Evolutionary conservation across 2,329 filamentous ascomycete genomes (phyloP), one percentile per base, ranked within the genome.

Genomic region (Taxawa tesnikishii): DNA sequence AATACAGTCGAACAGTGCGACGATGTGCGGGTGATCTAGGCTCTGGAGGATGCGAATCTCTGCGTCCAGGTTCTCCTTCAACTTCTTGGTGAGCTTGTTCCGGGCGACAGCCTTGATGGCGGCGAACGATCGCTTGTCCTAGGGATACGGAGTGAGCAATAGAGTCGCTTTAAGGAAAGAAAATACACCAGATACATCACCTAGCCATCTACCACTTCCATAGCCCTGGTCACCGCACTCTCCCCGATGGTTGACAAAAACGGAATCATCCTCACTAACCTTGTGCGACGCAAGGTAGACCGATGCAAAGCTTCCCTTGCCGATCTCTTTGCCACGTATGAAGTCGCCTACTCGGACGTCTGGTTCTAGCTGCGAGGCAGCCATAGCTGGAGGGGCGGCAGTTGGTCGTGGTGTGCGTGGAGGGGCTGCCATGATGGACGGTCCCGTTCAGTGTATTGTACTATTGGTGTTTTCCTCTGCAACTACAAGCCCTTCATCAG

Each of bases 71-170:
- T 96, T 98, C 42, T 94, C 87, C 54, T 88, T 92, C 34, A 98
- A 73, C 63, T 96, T 96, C 64, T 82, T 87, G 60, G 92, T 94
- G 15, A 98, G 70, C 51, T 90, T 88, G 44, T 70, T 72, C 45
- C 92, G 72, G 49, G 93, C 84, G 56, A 98, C 90, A 15, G 87
- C 93, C 60, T 98, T 98, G 72, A 98, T 84, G 39, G 90, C 90
- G 31, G 94, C 90, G 38, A 81, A 77, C 42, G 80, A 79, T 47
- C 79, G 79, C 43, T 79, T 76, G 50, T 29, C 11, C 15, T 27
- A 15, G n/a, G n/a, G n/a, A n/a, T n/a, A n/a, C n/a, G n/a, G n/a
- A n/a, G n/a, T n/a, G n/a, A n/a, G n/a, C n/a, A n/a, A n/a, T n/a
- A n/a, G n/a, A n/a, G n/a, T n/a, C n/a, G n/a, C n/a, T n/a, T n/a